Percentiles rank a stretch among this genome's conserved stretches.
phyloP scores from a whole-genome alignment of 805 yeast species.

The Candida chilensis region DNA sequence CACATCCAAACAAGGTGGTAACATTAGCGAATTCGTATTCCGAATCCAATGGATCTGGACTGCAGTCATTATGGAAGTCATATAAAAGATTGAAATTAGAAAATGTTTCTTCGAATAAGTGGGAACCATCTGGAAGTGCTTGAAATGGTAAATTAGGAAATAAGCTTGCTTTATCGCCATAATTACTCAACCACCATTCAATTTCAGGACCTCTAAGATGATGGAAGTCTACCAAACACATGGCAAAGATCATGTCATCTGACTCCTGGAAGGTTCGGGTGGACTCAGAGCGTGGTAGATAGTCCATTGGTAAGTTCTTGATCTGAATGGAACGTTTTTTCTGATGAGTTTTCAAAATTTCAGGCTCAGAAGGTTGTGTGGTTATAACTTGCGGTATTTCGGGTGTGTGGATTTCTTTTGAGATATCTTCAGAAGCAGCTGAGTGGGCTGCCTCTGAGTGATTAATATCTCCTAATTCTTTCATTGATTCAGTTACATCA shows the following conservation, averaged over 20 bases:
- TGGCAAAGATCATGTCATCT: slow-evolving; percentile 54
- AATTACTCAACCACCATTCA: slow-evolving; percentile 70
- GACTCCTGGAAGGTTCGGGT: neutral
- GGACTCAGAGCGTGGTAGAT: slow-evolving; percentile 4
- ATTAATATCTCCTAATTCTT: no score
- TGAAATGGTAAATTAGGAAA: slow-evolving; percentile 93
- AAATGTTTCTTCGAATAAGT: slow-evolving; percentile 86
- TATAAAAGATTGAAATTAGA: slow-evolving; percentile 80
- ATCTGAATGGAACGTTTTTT: slow-evolving; percentile 18
- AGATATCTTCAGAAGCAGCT: no score
- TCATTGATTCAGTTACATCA: no score
- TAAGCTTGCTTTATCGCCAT: slow-evolving; percentile 20
- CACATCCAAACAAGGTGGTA: slow-evolving; percentile 85
- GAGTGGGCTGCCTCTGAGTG: no score
- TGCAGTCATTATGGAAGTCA: slow-evolving; percentile 39
- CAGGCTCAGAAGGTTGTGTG: no score
- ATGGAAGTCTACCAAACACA: slow-evolving; percentile 88
- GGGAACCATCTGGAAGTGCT: slow-evolving; percentile 94
- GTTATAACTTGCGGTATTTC: no score
- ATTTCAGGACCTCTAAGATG: slow-evolving; percentile 91
- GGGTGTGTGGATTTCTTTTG: no score
- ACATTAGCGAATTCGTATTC: slow-evolving; percentile 22
- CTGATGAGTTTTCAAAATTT: no score
- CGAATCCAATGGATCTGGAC: slow-evolving; percentile 34
- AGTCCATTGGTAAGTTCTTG: slow-evolving; percentile 23